Base-by-base conservation (phyloP, 371 early-diverging fungal species). In the Apophysomyces trapeziformis region DNA sequence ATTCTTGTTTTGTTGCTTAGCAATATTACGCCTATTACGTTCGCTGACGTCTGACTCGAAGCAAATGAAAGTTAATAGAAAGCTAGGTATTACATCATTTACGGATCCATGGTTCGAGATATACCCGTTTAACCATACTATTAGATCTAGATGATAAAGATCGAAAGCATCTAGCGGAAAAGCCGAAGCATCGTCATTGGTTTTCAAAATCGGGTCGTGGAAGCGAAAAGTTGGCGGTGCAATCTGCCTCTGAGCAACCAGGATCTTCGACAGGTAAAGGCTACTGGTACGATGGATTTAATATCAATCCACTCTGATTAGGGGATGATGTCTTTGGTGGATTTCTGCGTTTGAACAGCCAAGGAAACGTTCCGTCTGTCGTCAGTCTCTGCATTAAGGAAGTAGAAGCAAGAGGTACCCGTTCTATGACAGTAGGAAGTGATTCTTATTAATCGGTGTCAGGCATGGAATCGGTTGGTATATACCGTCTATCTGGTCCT, bases 401-500 rank as follows among this genome's bases (percentile, higher is more conserved):
- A 61, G 92, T 94, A 1, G 92, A 94, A 63, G 64, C 71, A 32
- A 77, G 90, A 63, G 91, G 88, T 66, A 54, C 1, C 4, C 0
- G 61, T 54, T 57, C 5, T 46, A 2, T 46, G 64, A 11, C 35
- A 14, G 38, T 38, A 21, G 4, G 21, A 9, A 21, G n/a, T 16
- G 35, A 4, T 50, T 18, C 5, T 26, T 9, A 18, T 18, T 21
- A 9, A 21, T n/a, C n/a, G 7, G 9, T 7, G 9, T 26, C 38
- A 69, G 87, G 89, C 6, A 57, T 90, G 65, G 68, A 73, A 21
- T 79, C 85, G 5, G 90, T 91, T 57, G 95, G 95, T 11, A 92
- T 95, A 39, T 95, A 95, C 67, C 86, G 95, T 60, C 68, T 95
- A 13, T 92, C 92, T 11, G 95, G 95, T 4, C 92, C 89, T 44